Base-by-base conservation (phyloP, 352 stramenopile genomes). In the Phytophthora parvispora region DNA sequence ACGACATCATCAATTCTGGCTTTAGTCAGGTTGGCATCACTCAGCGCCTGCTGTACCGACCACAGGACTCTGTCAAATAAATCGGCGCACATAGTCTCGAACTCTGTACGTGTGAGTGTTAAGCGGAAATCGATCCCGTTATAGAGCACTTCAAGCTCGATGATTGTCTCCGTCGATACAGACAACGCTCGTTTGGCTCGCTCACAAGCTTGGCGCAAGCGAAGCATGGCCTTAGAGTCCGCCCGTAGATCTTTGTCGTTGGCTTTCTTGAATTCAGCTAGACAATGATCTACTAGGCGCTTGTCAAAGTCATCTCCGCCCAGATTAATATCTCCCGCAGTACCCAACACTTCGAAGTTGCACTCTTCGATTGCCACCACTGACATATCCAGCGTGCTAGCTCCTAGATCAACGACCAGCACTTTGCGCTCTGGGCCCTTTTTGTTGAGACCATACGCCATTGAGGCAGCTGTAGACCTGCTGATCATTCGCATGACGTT, bases 1-100 rank as follows among this genome's bases (percentile, higher is more conserved):
- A 49, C n/a, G 42, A 49, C 42, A 4, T 28, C 42, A 7, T 49
- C 2, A 49, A 49, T 9, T 3, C 27, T 49, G 42, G 8, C 42
- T 49, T 49, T 49, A 9, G n/a, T 49, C 20, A 49, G 42, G 42
- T 49, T 49, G 42, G 42, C 42, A 49, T 49, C 42, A 20, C 42
- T 49, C 13, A 49, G 42, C 8, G n/a, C 42, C 20, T 49, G 42
- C 10, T 49, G 42, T 16, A 49, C 9, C 8, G 20, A 49, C 42
- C 42, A 49, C 20, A 49, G 10, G 7, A 49, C 27, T 18, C 20
- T 25, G n/a, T 49, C 42, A 7, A 49, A 49, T 27, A 49, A 4
- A 28, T 49, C 20, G 9, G 12, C 42, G 22, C 42, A 49, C 9
- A 24, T 18, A 18, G n/a, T 49, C 10, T 28, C 20, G 10, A 49